These are phyloP conservation scores for Aechmea fasciata DNA, from an alignment of 176 grass and related monocot genomes.

Conservation along the genomic window DNA sequence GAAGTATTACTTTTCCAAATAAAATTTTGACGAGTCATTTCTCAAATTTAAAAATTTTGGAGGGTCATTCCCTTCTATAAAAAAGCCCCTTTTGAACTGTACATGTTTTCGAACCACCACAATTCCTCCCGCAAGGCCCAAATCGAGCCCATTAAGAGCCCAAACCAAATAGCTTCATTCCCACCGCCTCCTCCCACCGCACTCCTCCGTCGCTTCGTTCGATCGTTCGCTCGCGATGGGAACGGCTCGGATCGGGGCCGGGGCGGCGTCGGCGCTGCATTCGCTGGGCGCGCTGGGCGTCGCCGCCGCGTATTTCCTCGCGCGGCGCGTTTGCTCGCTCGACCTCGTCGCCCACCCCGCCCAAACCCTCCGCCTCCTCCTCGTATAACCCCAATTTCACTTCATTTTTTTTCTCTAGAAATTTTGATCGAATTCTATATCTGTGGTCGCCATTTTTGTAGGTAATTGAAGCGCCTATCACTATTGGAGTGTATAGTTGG, in stretches of 20 bases:
- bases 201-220: not conserved
- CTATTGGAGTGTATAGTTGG: conserved; percentile 56
- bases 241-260: conserved; percentile 28
- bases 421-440: no score
- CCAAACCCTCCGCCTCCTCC: conserved; percentile 47
- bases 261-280: conserved; percentile 21
- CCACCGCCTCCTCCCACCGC: not conserved
- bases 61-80: no score
- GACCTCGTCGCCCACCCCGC: conserved; percentile 45
- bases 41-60: no score
- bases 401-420: not conserved
- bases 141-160: no score
- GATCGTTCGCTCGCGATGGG: conserved; percentile 3
- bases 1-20: no score
- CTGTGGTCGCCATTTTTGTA: conserved; percentile 13
- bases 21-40: no score
- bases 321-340: conserved; percentile 10
- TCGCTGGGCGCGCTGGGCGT: conserved; percentile 41
- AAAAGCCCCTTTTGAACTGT: no score
- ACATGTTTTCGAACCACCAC: no score
- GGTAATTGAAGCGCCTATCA: conserved; percentile 57
- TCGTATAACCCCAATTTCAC: conserved; percentile 20
- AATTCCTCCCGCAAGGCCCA: no score
- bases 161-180: no score
- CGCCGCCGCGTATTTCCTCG: conserved; percentile 21